These are phyloP conservation scores for Apophysomyces sp. DNA, from an alignment of 371 early-diverging fungal genomes.

Conservation along the genomic window DNA sequence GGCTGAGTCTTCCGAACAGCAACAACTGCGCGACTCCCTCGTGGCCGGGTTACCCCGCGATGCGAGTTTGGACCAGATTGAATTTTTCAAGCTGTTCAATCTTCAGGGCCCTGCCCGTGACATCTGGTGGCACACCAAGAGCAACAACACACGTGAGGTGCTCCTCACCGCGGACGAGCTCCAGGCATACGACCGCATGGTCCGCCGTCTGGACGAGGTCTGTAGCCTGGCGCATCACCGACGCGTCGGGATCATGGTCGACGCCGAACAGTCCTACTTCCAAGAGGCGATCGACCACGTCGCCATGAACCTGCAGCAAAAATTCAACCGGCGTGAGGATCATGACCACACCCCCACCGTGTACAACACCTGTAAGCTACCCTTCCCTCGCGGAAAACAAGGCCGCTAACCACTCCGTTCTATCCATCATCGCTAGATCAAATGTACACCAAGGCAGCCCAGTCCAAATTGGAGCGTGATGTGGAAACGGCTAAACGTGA, in stretches of 20 bases:
- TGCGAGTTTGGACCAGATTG: slow-evolving; percentile 62
- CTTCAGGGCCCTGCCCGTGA: slow-evolving; percentile 45
- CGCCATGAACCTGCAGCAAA: slow-evolving; percentile 62
- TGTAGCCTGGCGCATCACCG: slow-evolving; percentile 58
- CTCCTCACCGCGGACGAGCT: slow-evolving; percentile 53
- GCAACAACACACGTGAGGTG: slow-evolving; percentile 6
- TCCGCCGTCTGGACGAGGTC: slow-evolving; percentile 66
- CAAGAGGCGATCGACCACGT: slow-evolving; percentile 91
- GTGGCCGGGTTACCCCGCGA: slow-evolving; percentile 23
- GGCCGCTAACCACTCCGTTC: slow-evolving; percentile 2
- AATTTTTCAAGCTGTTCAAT: slow-evolving; percentile 57
- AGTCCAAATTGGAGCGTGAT: slow-evolving; percentile 66
- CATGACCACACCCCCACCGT: slow-evolving; percentile 61
- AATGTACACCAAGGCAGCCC: slow-evolving; percentile 85
- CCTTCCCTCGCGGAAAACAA: not conserved
- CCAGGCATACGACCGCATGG: slow-evolving; percentile 66
- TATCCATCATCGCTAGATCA: slow-evolving; percentile 66
- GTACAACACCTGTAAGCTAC: slow-evolving; percentile 75
- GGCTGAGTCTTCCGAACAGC: slow-evolving; percentile 25
- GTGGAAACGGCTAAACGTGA: slow-evolving; percentile 61
- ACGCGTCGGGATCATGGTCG: slow-evolving; percentile 81
- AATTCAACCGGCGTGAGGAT: slow-evolving; percentile 61
- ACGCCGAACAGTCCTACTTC: slow-evolving; percentile 93
- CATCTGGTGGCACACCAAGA: slow-evolving; percentile 14
- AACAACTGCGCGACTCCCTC: slow-evolving; percentile 47